Base-by-base conservation (phyloP, 768 basidiomycete genomes). In the Boletus insuetus region DNA sequence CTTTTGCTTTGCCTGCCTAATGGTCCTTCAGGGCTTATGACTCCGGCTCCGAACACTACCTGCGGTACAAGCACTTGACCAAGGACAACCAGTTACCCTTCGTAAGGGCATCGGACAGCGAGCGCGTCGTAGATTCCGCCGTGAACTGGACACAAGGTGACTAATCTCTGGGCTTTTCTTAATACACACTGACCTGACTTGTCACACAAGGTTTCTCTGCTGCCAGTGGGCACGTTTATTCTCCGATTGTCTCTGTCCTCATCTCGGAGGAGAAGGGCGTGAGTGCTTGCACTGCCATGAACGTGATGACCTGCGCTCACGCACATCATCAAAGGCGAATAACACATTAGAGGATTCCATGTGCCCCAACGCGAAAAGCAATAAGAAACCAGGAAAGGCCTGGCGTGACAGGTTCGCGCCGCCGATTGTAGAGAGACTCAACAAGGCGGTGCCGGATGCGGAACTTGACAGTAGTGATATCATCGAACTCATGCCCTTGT, bases 71-170 rank as follows among this genome's bases (percentile, higher is more conserved):
- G 0, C 62, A 73, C 31, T 69, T 89, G 6, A 63, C 88, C 26
- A 67, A 67, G 22, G 49, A 71, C 12, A 61, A 73, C 6, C 73
- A 76, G 49, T 51, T 82, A 2, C 87, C 87, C 2, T 85, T 83
- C 37, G 73, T 83, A 6, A 72, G 83, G 14, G 71, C 82, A 0
- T 77, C 80, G 1, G 75, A 78, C 16, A 77, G 78, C 3, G 63
- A 73, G 10, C 81, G 91, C 14, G 88, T 91, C 5, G 74, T 90
- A 4, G 69, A 79, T 17, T 84, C 86, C 19, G 89, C 89, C 1
- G 73, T 65, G 7, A 89, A 89, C 62, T 92, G 91, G 89, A 76
- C 77, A 3, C 72, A 74, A 55, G 90, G 89, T 84, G 58, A 38
- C 11, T 32, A 22, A 1, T 6, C 3, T 7, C 19, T 11, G 3